A percentile compares a stretch with the other conserved stretches of the same genome.
Conservation (phyloP, 106 monocot species). For the Allium sativum region DNA sequence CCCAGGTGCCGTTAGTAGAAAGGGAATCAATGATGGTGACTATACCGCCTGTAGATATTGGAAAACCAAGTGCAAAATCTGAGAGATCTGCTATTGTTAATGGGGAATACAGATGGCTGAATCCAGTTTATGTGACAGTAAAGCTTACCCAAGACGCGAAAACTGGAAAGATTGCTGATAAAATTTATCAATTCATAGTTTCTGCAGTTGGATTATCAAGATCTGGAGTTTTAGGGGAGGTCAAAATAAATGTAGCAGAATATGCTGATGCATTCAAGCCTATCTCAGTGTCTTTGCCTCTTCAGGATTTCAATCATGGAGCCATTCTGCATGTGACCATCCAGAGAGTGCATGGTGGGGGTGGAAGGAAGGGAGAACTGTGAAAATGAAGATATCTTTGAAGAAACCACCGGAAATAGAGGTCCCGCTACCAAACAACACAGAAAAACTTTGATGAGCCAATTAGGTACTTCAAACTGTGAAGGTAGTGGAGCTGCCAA, state of each 20-base stretch:
- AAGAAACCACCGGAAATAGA: constrained; percentile 31
- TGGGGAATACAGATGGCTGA: constrained; percentile 58
- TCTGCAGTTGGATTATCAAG: constrained; percentile 51
- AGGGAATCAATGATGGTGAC: constrained; percentile 57
- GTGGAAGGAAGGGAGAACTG: constrained; percentile 37
- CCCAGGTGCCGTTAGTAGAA: constrained; percentile 56
- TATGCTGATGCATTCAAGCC: constrained; percentile 64
- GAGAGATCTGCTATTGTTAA: constrained; percentile 48
- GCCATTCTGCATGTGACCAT: constrained; percentile 80
- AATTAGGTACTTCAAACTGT: constrained; percentile 34
- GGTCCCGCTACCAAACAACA: constrained; percentile 8
- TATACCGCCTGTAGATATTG: constrained; percentile 55
- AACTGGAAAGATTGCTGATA: constrained; percentile 62
- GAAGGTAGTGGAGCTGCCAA: constrained; percentile 13
- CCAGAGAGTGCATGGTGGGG: constrained; percentile 58
- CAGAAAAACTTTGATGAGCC: constrained; percentile 49
- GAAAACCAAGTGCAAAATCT: constrained; percentile 60
- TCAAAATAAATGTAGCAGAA: constrained; percentile 52
- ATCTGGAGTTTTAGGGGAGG: constrained; percentile 59
- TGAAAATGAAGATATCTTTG: constrained; percentile 40
- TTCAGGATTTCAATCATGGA: constrained; percentile 43
- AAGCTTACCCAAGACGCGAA: constrained; percentile 52
- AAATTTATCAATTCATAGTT: constrained; percentile 60
- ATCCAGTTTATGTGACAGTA: constrained; percentile 54
- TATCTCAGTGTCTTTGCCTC: constrained; percentile 51